phyloP scores from a whole-genome alignment of 1,139 yeast genomes.

The Saccharomyces uvarum region DNA sequence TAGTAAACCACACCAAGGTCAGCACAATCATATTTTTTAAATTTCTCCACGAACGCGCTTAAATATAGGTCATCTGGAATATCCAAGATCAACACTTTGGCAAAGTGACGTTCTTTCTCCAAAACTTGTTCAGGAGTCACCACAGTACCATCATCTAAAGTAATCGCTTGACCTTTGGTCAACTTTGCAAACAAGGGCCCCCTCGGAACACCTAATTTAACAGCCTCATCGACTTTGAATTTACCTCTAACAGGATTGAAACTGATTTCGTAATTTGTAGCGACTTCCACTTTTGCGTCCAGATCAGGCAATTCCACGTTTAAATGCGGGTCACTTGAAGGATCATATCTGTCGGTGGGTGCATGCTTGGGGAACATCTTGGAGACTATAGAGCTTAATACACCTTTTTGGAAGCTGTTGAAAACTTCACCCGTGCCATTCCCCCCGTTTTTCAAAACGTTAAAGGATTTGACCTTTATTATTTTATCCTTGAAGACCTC shows the following conservation, averaged over 20 bases:
- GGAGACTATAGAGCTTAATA: conserved; percentile 22
- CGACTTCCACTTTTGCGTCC: conserved; percentile 13
- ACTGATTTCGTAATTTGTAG: conserved; percentile 57
- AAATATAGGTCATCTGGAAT: conserved; percentile 55
- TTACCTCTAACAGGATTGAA: conserved; percentile 70
- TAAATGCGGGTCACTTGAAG: conserved; percentile 31
- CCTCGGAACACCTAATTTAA: conserved; percentile 57
- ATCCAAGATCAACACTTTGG: conserved; percentile 62
- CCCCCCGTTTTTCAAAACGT: conserved; percentile 11
- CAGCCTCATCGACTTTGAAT: conserved; percentile 62
- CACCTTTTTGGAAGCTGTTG: conserved; percentile 10
- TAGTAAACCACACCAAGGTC: conserved; percentile 59
- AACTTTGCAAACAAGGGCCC: conserved; percentile 54
- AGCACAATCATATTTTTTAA: conserved; percentile 25
- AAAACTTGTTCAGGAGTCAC: conserved; percentile 68
- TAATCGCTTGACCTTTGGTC: conserved; percentile 53
- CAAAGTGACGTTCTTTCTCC: conserved; percentile 51
- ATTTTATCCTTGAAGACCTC: conserved; percentile 43
- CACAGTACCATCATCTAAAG: conserved; percentile 49
- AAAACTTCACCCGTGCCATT: conserved; percentile 1
- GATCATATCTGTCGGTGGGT: conserved; percentile 29
- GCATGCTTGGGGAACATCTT: conserved; percentile 41
- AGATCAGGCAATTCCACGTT: conserved; percentile 32
- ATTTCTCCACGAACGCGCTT: conserved; percentile 18
- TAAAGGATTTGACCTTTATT: conserved; percentile 47